A percentile compares a stretch with the other conserved stretches of the same genome.
Evolutionary conservation across 1,139 yeast species (phyloP).

Genomic region (Pichia sp.): DNA sequence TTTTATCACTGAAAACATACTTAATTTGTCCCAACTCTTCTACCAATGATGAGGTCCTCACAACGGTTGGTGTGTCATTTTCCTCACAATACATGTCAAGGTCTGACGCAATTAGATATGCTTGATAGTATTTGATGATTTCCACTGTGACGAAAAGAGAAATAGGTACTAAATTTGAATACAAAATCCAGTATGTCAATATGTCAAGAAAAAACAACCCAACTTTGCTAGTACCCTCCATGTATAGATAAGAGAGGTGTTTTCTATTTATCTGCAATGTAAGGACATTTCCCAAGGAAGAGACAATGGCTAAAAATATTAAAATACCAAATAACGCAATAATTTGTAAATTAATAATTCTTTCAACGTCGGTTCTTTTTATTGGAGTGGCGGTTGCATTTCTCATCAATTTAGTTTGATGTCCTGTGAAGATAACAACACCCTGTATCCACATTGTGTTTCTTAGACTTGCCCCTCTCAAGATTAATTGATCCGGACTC

Average conservation of each 20-base stretch:
- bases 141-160: constrained; percentile 94
- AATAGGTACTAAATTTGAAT: constrained; percentile 93
- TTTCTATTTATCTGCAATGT: constrained; percentile 54
- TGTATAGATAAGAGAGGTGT: constrained; percentile 56
- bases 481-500: constrained; percentile 82
- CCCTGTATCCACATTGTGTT: constrained; percentile 97
- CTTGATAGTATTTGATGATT: constrained; percentile 91
- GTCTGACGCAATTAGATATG: constrained; percentile 88
- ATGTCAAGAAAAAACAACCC: constrained; percentile 75
- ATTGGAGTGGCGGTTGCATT: constrained; percentile 99
- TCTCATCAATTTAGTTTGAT: constrained; percentile 96
- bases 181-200: constrained; percentile 91
- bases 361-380: constrained; percentile 93
- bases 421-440: constrained; percentile 91
- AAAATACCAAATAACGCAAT: constrained; percentile 80
- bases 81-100: constrained; percentile 86
- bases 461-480: constrained; percentile 93
- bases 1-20: constrained; percentile 91
- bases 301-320: constrained; percentile 67
- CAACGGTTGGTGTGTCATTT: constrained; percentile 91
- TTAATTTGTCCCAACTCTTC: constrained; percentile 97
- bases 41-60: constrained; percentile 89
- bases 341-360: constrained; percentile 89
- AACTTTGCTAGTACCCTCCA: constrained; percentile 67
- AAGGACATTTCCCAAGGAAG: constrained; percentile 84